Conservation (phyloP, 805 yeast species). For the Sugiyamaella qingdaonensis region DNA sequence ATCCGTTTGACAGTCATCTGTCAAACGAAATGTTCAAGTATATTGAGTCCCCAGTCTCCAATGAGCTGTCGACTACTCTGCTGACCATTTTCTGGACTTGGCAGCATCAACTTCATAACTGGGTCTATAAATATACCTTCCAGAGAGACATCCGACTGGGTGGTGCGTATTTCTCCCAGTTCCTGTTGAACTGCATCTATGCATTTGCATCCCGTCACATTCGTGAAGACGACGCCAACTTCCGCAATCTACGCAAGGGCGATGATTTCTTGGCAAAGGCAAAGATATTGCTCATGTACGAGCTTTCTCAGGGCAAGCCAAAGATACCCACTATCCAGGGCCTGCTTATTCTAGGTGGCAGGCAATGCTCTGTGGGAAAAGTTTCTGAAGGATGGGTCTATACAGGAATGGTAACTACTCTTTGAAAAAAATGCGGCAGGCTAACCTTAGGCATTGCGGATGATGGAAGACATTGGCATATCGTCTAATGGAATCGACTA, state of each 20-base stretch:
- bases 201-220: constrained; percentile 10
- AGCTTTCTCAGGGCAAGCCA: constrained; percentile 6
- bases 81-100: constrained; percentile 6
- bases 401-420: constrained; percentile 3
- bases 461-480: constrained; percentile 11
- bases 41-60: neutral
- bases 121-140: constrained; percentile 9
- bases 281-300: constrained; percentile 7
- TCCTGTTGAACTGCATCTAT: constrained; percentile 2
- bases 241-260: constrained; percentile 4
- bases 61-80: neutral
- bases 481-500: constrained; percentile 2
- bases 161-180: constrained; percentile 6
- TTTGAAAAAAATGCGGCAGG: too few species aligned
- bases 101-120: constrained; percentile 7
- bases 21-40: constrained; percentile 5
- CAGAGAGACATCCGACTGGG: constrained; percentile 8
- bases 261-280: constrained; percentile 7
- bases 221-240: constrained; percentile 1
- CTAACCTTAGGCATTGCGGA: constrained; percentile 3
- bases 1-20: neutral
- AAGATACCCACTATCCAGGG: constrained; percentile 10
- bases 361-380: constrained; percentile 8
- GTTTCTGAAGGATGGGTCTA: constrained; percentile 8
- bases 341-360: constrained; percentile 5